Base-by-base conservation (phyloP, 2,329 filamentous ascomycete genomes). In the Hirsutella minnesotensis region DNA sequence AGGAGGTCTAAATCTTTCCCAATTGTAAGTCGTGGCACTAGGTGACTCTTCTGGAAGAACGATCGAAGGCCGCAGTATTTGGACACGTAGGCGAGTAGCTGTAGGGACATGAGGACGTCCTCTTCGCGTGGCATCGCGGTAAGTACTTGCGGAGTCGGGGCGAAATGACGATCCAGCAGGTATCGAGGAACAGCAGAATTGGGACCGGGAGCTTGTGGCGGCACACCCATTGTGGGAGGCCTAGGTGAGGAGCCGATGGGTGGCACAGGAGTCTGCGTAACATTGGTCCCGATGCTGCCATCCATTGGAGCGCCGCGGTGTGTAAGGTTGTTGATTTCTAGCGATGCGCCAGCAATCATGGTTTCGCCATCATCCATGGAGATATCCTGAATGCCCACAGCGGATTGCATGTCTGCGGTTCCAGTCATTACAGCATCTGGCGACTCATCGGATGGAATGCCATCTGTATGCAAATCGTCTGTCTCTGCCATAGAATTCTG, bases 31-130 rank as follows among this genome's bases (percentile, higher is more conserved):
- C 81, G 84, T 0, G 92, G 92, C 4, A 98, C 92, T 10, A 96
- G 72, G 56, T 98, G 92, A 33, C 89, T 94, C 60, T 84, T 77
- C 58, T 98, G 92, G 61, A 98, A 98, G 62, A 95, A 98, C 4
- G 86, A 83, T 16, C 92, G 80, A 24, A 98, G 76, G 54, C 94
- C 94, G 71, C 92, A 96, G 65, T 98, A 98, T 63, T 98, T 98
- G 20, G 89, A 95, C 44, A 98, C 90, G 60, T 98, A 98, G 15
- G 92, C 92, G 38, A 98, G 75, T 18, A 98, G 77, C 63, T 98
- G 92, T 31, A 98, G 73, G 5, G 92, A 95, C 90, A 98, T 95
- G 49, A 98, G 72, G 3, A 98, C 92, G 56, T 98, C 92, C 62
- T 98, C 92, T 54, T 98, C 92, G 40, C 92, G 80, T 9, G 92